A percentile compares a stretch with the other conserved stretches of the same genome.
Conservation (phyloP, 805 yeast genomes). For the Schwanniomyces pseudopolymorphus region DNA sequence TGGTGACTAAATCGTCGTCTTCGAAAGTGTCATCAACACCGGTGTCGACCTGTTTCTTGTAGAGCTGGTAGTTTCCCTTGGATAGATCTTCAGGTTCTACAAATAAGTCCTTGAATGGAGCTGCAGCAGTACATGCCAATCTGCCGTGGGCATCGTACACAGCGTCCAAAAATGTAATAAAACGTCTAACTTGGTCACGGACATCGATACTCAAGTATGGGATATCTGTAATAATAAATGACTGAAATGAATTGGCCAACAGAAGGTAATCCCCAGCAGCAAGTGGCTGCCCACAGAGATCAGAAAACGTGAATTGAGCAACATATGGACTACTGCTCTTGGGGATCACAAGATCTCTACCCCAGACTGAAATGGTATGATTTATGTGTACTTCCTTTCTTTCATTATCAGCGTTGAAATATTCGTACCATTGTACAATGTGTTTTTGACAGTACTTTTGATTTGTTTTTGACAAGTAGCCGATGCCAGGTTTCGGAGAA, state of each 20-base stretch:
- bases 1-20: conserved; percentile 62
- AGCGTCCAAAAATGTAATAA: conserved; percentile 93
- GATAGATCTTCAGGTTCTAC: conserved; percentile 73
- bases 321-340: conserved; percentile 72
- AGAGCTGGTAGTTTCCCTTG: conserved; percentile 45
- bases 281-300: conserved; percentile 81
- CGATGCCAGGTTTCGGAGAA: conserved; percentile 64
- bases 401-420: conserved; percentile 64
- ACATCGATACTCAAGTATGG: conserved; percentile 78
- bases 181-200: conserved; percentile 84
- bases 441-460: conserved; percentile 56
- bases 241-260: conserved; percentile 69
- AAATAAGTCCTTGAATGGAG: conserved; percentile 79
- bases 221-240: conserved; percentile 88
- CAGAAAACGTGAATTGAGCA: conserved; percentile 85
- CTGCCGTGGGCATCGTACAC: conserved; percentile 89
- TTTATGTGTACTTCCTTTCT: conserved; percentile 17
- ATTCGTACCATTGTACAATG: conserved; percentile 72
- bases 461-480: conserved; percentile 52
- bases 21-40: conserved; percentile 42
- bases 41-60: conserved; percentile 37
- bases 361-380: conserved; percentile 69
- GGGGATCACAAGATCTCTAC: conserved; percentile 77
- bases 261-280: conserved; percentile 95
- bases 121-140: conserved; percentile 86